Conservation (phyloP, 768 basidiomycete species). For the Ephemerocybe angulata region DNA sequence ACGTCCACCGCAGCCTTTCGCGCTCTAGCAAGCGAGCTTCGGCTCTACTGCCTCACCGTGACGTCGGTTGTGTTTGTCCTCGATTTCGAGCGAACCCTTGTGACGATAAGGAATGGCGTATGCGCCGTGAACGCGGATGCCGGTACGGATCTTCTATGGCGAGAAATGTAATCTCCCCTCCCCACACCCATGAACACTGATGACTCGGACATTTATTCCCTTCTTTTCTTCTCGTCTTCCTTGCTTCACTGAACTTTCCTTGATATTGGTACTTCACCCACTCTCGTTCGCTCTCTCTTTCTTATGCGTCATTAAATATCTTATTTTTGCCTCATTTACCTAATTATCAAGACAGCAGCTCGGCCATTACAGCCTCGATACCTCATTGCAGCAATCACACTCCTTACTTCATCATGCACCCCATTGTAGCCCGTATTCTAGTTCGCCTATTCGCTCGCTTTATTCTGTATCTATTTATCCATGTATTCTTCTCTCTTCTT, state of each 20-base stretch:
- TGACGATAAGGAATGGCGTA: conserved; percentile 33
- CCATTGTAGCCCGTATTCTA: not conserved
- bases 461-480: not conserved
- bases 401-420: not conserved
- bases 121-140: conserved; percentile 30
- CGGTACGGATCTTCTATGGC: conserved; percentile 31
- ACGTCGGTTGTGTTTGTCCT: conserved; percentile 56
- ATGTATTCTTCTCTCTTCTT: not conserved
- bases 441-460: not conserved
- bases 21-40: conserved; percentile 56
- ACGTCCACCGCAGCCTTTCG: conserved; percentile 49
- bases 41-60: conserved; percentile 55
- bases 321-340: not conserved
- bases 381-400: not conserved
- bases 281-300: not conserved
- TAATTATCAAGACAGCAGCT: not conserved
- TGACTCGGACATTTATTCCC: not conserved
- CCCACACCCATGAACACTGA: not conserved
- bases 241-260: not conserved
- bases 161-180: conserved; percentile 24
- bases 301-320: not conserved
- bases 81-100: conserved; percentile 56
- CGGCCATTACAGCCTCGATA: conserved; percentile 1
- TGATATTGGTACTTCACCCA: not conserved
- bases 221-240: not conserved